These are phyloP conservation scores for Fusarium duplospermum DNA, from an alignment of 2,329 filamentous ascomycete species.

Conservation along the genomic window DNA sequence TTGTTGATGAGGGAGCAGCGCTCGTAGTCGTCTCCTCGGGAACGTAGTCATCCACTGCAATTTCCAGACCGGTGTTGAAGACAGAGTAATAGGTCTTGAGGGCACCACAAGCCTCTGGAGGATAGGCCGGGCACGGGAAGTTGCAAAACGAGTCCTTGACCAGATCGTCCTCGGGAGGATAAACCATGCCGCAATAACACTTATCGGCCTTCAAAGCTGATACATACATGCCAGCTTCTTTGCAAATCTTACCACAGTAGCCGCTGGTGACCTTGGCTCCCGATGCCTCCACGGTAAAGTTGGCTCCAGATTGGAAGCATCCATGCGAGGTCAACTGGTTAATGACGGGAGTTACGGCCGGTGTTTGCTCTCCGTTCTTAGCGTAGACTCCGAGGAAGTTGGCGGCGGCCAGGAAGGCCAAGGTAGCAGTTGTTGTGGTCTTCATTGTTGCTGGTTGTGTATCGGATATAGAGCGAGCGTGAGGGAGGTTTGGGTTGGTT, in stretches of 20 bases:
- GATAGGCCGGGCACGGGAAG: conserved; percentile 73
- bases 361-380: conserved; percentile 46
- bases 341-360: conserved; percentile 51
- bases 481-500: conserved; percentile 6
- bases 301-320: conserved; percentile 60
- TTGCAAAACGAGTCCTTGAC: conserved; percentile 72
- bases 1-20: conserved; percentile 43
- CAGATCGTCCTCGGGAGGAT: conserved; percentile 69
- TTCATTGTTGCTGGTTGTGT: conserved; percentile 45
- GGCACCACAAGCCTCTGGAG: conserved; percentile 68
- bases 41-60: conserved; percentile 48
- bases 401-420: conserved; percentile 46
- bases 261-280: conserved; percentile 50
- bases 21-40: conserved; percentile 17
- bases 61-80: conserved; percentile 62
- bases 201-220: conserved; percentile 71
- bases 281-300: conserved; percentile 47
- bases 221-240: conserved; percentile 62
- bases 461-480: conserved; percentile 26
- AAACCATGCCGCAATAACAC: conserved; percentile 79
- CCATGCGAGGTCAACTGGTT: conserved; percentile 60
- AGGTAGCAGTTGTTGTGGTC: conserved; percentile 43
- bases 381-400: conserved; percentile 39
- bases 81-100: conserved; percentile 54
- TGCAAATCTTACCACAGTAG: conserved; percentile 55